Base-by-base conservation (phyloP, 805 yeast genomes). In the Wickerhamiella azyma region DNA sequence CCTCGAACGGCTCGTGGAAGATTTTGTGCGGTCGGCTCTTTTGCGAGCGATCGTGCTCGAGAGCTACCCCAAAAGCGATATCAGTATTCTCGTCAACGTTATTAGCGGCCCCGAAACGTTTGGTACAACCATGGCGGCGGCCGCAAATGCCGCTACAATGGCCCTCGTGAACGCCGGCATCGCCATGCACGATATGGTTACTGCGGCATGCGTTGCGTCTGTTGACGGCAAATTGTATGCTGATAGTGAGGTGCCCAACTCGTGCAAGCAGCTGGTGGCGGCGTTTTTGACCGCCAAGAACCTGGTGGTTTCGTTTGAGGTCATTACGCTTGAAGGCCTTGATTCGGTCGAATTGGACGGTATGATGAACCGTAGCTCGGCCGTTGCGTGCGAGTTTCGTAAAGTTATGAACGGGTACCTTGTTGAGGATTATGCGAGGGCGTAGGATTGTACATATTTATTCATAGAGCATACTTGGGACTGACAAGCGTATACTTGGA, bases 41-140 rank as follows among this genome's bases (percentile, higher is more conserved):
- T 59, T 69, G 19, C 74, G 80, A 8, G 62, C 78, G 1, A 67
- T 82, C 2, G 53, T 79, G 16, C 65, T 85, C 29, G 74, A 74
- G 11, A 77, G 79, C 50, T 92, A 92, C 60, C 96, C 97, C 4
- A 89, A 89, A 62, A 83, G 95, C 2, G 77, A 88, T 16, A 84
- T 89, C 48, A 92, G 81, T 56, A 72, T 89, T 13, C 80, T 79
- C 51, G 67, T 92, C 5, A 75, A 80, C 35, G 66, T 89, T 7
- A 70, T 88, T 26, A 68, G 79, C 7, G 62, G 71, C 26, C 66
- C 72, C 35, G 62, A 65, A 28, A 59, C 53, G 21, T 29, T 47
- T 14, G 52, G 52, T 38, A 48, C 59, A 10, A 62, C 71, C 45
- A 59, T 67, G 18, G 68, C 72, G 19, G 74, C 78, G 65, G 65